Evolutionary conservation across 1,284 basidiomycete genomes (phyloP).

Genomic region (Marasmius sp.): DNA sequence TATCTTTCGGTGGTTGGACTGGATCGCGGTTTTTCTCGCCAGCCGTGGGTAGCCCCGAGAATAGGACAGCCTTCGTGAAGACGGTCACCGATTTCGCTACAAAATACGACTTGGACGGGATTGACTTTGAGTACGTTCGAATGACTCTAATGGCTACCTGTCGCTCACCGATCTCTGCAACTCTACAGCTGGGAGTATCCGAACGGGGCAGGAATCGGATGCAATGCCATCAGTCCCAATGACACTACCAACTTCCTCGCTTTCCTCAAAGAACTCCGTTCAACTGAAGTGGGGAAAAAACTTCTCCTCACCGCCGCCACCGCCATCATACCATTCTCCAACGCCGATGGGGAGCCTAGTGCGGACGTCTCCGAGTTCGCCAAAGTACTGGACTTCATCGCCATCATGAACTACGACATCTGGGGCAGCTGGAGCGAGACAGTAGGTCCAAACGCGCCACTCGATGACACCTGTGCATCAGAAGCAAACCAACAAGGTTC

Average conservation of each 20-base stretch:
- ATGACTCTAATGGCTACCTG: background rate
- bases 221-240: constrained; percentile 57
- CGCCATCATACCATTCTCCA: constrained; percentile 68
- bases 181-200: constrained; percentile 86
- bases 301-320: constrained; percentile 77
- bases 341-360: constrained; percentile 56
- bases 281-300: constrained; percentile 37
- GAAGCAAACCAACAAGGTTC: constrained; percentile 67
- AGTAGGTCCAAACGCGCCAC: constrained; percentile 65
- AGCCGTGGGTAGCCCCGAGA: constrained; percentile 59
- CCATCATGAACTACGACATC: constrained; percentile 88
- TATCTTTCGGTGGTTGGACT: constrained; percentile 89
- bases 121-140: constrained; percentile 75
- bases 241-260: constrained; percentile 73
- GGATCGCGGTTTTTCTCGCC: constrained; percentile 79
- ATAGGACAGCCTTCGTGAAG: constrained; percentile 67
- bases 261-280: constrained; percentile 73
- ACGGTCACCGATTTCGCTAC: constrained; percentile 62
- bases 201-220: constrained; percentile 59
- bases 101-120: constrained; percentile 73
- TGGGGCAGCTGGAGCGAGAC: constrained; percentile 56
- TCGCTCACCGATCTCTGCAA: background rate
- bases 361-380: constrained; percentile 73
- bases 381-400: constrained; percentile 71
- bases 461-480: constrained; percentile 74